These are phyloP conservation scores for Colletotrichum tofieldiae DNA, from an alignment of 2,329 filamentous ascomycete genomes.

Conservation along the genomic window DNA sequence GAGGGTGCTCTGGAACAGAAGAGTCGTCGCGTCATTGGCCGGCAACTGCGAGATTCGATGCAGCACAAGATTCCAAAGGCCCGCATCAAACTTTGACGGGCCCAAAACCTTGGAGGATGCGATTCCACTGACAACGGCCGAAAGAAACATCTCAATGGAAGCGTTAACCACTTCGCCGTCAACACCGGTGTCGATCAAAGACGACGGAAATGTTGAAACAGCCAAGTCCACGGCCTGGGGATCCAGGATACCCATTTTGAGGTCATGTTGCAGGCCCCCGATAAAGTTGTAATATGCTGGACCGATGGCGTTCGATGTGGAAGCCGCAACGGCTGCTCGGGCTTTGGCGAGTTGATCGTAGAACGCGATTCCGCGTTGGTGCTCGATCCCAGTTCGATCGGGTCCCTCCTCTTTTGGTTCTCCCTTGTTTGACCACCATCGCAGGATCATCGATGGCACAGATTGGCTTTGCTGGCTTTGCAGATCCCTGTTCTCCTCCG, in stretches of 20 bases:
- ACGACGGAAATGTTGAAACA: constrained; percentile 33
- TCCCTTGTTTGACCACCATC: neutral
- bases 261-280: constrained; percentile 25
- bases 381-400: neutral
- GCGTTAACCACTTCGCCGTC: constrained; percentile 5
- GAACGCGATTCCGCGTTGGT: neutral
- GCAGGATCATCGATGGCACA: neutral
- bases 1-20: constrained; percentile 31
- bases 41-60: constrained; percentile 24
- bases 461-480: neutral
- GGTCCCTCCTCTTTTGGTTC: neutral
- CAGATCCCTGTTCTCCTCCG: constrained; percentile 47
- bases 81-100: constrained; percentile 15
- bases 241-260: constrained; percentile 33
- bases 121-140: constrained; percentile 41
- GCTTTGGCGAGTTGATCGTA: constrained; percentile 29
- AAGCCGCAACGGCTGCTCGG: constrained; percentile 29
- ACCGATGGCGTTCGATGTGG: constrained; percentile 20
- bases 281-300: constrained; percentile 26
- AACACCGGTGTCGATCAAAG: constrained; percentile 17
- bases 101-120: constrained; percentile 30
- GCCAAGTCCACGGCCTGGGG: constrained; percentile 12
- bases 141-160: constrained; percentile 33
- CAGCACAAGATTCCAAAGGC: constrained; percentile 34
- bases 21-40: neutral